phyloP scores from a whole-genome alignment of 805 yeast genomes.

The Tetrapisispora phaffii region DNA sequence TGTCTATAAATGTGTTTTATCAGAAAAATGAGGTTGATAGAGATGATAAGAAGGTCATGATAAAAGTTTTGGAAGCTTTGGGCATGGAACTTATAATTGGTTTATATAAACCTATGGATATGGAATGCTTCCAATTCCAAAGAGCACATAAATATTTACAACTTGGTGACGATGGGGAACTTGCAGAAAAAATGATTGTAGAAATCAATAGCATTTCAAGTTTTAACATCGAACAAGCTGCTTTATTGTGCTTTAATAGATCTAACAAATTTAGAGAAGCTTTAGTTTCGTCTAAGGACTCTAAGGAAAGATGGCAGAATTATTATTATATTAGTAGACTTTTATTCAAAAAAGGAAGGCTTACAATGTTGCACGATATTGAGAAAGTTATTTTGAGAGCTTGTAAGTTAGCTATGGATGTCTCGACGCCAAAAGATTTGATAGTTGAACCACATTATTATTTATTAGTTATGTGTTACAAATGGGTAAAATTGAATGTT shows the following conservation, averaged over 20 bases:
- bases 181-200: constrained; percentile 6
- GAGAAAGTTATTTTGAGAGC: constrained; percentile 34
- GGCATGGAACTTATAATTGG: constrained; percentile 38
- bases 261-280: constrained; percentile 18
- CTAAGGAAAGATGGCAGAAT: constrained; percentile 47
- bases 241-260: constrained; percentile 17
- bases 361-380: constrained; percentile 2
- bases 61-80: constrained; percentile 12
- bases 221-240: constrained; percentile 24
- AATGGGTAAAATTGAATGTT: constrained; percentile 35
- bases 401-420: constrained; percentile 33
- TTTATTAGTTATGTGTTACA: constrained; percentile 47
- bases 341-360: constrained; percentile 38
- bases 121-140: constrained; percentile 40
- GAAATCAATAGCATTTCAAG: constrained; percentile 16
- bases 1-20: constrained; percentile 37
- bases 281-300: constrained; percentile 12
- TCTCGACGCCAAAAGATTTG: constrained; percentile 38
- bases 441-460: constrained; percentile 73
- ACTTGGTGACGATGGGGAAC: constrained; percentile 13
- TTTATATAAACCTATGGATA: constrained; percentile 53
- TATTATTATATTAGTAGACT: constrained; percentile 51
- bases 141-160: constrained; percentile 9
- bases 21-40: background rate
- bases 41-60: constrained; percentile 14